phyloP scores from a whole-genome alignment of 106 monocot genomes.

The Dioscorea zingiberensis region DNA sequence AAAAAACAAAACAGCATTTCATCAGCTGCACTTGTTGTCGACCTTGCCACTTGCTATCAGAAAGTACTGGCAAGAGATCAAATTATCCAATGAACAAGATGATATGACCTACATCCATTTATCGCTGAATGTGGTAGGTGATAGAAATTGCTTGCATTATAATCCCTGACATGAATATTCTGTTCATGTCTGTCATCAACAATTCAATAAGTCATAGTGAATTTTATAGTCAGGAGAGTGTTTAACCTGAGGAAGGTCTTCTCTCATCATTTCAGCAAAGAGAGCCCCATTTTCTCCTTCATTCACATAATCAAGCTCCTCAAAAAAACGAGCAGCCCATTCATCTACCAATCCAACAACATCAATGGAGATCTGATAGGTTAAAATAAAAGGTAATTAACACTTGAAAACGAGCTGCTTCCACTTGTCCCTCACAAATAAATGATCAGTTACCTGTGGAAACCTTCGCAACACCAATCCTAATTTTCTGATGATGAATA shows the following conservation, averaged over 20 bases:
- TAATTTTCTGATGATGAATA: constrained; percentile 86
- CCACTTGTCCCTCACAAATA: constrained; percentile 6
- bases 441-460: constrained; percentile 61
- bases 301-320: constrained; percentile 99
- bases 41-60: too few species aligned
- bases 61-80: too few species aligned
- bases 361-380: constrained; percentile 78
- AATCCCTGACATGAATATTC: too few species aligned
- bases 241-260: constrained; percentile 87
- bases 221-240: neutral
- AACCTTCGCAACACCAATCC: constrained; percentile 79
- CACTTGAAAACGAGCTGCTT: constrained; percentile 3
- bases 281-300: constrained; percentile 95
- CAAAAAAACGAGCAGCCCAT: constrained; percentile 98
- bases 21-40: too few species aligned
- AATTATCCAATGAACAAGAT: too few species aligned
- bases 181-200: too few species aligned
- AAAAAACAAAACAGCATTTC: too few species aligned
- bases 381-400: constrained; percentile 4
- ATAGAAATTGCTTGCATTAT: too few species aligned
- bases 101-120: too few species aligned
- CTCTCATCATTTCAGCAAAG: constrained; percentile 98
- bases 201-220: constrained; percentile 1
- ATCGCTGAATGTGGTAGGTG: too few species aligned
- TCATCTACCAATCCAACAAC: constrained; percentile 99